These are phyloP conservation scores for Glycine soja DNA, from an alignment of 306 rosid genomes.

Conservation along the genomic window DNA sequence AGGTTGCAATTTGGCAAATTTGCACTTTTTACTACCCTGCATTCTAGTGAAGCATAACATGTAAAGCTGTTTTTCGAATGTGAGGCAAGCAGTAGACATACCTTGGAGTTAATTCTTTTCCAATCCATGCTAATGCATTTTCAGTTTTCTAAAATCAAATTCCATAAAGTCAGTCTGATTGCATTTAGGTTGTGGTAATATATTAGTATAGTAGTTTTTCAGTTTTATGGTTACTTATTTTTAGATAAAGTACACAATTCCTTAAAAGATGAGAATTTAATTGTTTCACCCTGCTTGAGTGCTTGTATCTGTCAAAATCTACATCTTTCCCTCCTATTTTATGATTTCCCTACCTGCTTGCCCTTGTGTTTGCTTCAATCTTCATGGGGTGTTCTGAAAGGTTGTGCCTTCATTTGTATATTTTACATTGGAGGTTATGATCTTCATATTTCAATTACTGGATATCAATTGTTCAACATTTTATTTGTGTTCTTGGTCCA, in stretches of 20 bases:
- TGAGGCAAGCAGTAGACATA: too few species aligned
- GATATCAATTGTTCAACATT: too few species aligned
- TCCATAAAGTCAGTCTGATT: not conserved
- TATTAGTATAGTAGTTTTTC: not conserved
- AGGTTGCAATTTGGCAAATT: too few species aligned
- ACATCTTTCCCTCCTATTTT: not conserved
- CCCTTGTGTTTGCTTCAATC: conserved; percentile 16
- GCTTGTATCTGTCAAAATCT: not conserved
- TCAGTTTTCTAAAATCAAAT: not conserved
- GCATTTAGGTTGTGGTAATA: not conserved
- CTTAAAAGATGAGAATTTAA: not conserved
- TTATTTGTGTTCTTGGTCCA: too few species aligned
- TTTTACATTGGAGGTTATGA: too few species aligned
- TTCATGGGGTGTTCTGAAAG: not conserved
- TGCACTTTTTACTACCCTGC: too few species aligned
- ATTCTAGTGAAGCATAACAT: too few species aligned
- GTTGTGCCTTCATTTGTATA: too few species aligned
- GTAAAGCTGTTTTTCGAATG: too few species aligned
- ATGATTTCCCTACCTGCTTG: conserved; percentile 20
- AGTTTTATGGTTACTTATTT: not conserved
- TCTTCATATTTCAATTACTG: too few species aligned
- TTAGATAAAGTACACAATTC: conserved; percentile 49
- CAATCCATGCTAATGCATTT: too few species aligned
- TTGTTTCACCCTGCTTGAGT: not conserved
- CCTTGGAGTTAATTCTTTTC: too few species aligned